A percentile compares a stretch with the other conserved stretches of the same genome.
Evolutionary conservation across 2,329 filamentous ascomycete species (phyloP).

Genomic region (Rugonectria rugulosa): DNA sequence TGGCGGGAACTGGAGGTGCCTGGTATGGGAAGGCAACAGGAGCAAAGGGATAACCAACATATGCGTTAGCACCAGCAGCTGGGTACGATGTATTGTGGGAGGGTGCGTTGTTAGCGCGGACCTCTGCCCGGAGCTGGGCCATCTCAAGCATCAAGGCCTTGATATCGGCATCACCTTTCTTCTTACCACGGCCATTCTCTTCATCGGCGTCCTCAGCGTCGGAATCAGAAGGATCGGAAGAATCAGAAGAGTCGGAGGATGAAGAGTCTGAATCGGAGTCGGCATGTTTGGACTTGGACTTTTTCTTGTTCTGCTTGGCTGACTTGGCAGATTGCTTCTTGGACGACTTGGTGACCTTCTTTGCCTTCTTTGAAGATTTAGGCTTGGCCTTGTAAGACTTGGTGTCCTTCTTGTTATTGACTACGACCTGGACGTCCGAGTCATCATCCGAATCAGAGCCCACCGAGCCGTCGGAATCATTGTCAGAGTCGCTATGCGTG

Average conservation of each 20-base stretch:
- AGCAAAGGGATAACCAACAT: conserved; percentile 1
- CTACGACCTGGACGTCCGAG: conserved; percentile 15
- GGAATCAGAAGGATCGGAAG: conserved; percentile 25
- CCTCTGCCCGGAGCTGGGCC: conserved; percentile 35
- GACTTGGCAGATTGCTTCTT: conserved; percentile 20
- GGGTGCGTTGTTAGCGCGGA: conserved; percentile 16
- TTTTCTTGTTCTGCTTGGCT: conserved; percentile 16
- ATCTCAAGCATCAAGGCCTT: conserved; percentile 40
- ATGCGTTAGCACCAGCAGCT: too few relatives aligned
- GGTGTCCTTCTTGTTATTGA: conserved; percentile 24
- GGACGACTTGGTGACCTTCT: conserved; percentile 14
- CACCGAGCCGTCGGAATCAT: conserved; percentile 23
- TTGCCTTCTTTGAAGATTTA: conserved; percentile 22
- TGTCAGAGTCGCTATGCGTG: conserved; percentile 14
- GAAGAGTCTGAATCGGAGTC: conserved; percentile 35
- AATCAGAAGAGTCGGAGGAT: conserved; percentile 34
- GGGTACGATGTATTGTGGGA: not conserved
- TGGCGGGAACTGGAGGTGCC: not conserved
- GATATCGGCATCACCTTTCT: conserved; percentile 39
- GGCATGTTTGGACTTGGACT: conserved; percentile 1
- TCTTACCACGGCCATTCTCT: conserved; percentile 6
- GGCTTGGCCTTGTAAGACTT: conserved; percentile 17
- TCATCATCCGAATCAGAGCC: conserved; percentile 26
- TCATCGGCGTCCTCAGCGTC: conserved; percentile 25
- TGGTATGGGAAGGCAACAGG: not conserved